These are phyloP conservation scores for Panicum hallii DNA, from an alignment of 202 grass and related monocot species.

Conservation along the genomic window DNA sequence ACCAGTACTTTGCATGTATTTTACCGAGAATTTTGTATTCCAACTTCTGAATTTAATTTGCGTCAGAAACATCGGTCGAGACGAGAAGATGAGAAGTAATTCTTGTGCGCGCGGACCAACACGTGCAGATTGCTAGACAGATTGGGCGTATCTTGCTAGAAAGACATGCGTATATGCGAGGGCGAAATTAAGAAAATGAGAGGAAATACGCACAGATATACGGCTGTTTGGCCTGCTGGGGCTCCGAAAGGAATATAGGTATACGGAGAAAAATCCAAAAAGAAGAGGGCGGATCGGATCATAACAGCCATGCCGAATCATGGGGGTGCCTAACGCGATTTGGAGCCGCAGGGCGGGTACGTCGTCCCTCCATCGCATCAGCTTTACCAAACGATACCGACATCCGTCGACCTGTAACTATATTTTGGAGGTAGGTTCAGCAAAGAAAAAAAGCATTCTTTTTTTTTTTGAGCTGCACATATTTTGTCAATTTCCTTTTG, in stretches of 20 bases:
- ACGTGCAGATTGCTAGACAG: not conserved
- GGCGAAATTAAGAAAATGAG: not conserved
- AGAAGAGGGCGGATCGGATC: constrained; percentile 43
- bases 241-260: constrained; percentile 28
- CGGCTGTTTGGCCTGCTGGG: not conserved
- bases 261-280: constrained; percentile 47
- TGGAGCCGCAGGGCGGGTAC: not conserved
- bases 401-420: not conserved
- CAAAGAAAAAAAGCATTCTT: not conserved
- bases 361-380: constrained; percentile 44
- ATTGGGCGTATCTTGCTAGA: not conserved
- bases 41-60: not conserved
- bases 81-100: not conserved
- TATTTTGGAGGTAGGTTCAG: not conserved
- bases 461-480: not conserved
- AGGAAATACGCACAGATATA: not conserved
- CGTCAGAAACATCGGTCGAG: not conserved
- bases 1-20: not conserved
- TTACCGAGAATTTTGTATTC: not conserved
- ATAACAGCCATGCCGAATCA: constrained; percentile 52
- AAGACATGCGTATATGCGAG: not conserved
- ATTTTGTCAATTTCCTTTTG: not conserved
- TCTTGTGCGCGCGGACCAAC: not conserved
- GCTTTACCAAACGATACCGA: constrained; percentile 33
- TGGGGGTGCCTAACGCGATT: constrained; percentile 48